phyloP scores from a whole-genome alignment of 1,284 basidiomycete genomes.

The Phellopilus nigrolimitatus region DNA sequence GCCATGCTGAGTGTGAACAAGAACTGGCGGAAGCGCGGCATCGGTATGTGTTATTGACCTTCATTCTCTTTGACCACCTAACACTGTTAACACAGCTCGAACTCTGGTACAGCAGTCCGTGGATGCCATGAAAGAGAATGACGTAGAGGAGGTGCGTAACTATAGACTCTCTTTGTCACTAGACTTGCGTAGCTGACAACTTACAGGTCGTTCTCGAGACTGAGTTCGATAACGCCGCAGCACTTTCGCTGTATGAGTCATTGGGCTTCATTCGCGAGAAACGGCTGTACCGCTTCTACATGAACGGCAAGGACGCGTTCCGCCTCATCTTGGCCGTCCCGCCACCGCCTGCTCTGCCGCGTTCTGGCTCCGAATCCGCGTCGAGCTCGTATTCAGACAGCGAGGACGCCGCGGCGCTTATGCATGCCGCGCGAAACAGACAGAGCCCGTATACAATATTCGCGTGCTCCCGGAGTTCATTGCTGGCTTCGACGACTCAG shows the following conservation, averaged over 20 bases:
- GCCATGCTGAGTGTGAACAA: slow-evolving; percentile 93
- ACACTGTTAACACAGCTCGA: slow-evolving; percentile 50
- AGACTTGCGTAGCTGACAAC: neutral
- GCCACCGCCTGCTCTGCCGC: slow-evolving; percentile 28
- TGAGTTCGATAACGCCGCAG: slow-evolving; percentile 88
- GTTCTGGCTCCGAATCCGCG: slow-evolving; percentile 24
- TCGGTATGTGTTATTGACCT: slow-evolving; percentile 58
- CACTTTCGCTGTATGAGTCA: slow-evolving; percentile 84
- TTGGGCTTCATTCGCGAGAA: slow-evolving; percentile 97
- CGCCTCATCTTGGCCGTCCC: slow-evolving; percentile 64
- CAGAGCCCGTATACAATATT: slow-evolving; percentile 6
- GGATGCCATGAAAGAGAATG: slow-evolving; percentile 71
- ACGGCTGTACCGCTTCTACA: slow-evolving; percentile 90
- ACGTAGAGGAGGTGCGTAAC: slow-evolving; percentile 76
- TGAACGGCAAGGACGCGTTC: slow-evolving; percentile 89
- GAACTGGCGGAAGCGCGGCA: slow-evolving; percentile 80
- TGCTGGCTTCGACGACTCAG: slow-evolving; percentile 16
- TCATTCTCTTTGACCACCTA: slow-evolving; percentile 24
- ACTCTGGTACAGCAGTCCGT: slow-evolving; percentile 76
- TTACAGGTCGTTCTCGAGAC: slow-evolving; percentile 91
- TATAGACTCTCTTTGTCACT: slow-evolving; percentile 12
- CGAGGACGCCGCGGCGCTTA: neutral
- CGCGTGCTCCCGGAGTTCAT: slow-evolving; percentile 16
- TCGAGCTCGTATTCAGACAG: slow-evolving; percentile 16
- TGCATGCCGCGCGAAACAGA: neutral